Evolutionary conservation across 2,329 filamentous ascomycete genomes (phyloP).

Genomic region (Colletotrichum neosansevieriae): DNA sequence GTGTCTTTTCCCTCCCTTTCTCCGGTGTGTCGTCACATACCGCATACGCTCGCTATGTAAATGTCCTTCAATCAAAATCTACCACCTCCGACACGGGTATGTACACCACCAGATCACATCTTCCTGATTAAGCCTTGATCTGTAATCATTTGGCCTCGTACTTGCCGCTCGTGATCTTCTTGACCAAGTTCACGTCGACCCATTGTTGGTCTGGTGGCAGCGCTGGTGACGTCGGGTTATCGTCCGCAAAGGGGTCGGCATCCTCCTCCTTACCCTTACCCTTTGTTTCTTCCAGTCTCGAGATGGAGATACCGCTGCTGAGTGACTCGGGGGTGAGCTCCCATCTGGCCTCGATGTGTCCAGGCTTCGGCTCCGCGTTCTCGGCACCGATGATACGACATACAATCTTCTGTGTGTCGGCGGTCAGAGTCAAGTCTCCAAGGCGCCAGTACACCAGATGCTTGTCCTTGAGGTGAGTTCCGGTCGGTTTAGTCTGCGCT

Average conservation of each 20-base stretch:
- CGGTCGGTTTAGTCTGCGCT: slow-evolving; percentile 82
- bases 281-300: slow-evolving; percentile 62
- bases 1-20: slow-evolving; percentile 11
- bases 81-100: slow-evolving; percentile 29
- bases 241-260: slow-evolving; percentile 78
- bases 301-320: slow-evolving; percentile 76
- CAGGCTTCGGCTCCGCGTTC: slow-evolving; percentile 75
- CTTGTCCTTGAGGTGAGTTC: slow-evolving; percentile 83
- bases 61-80: slow-evolving; percentile 35
- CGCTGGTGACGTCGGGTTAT: slow-evolving; percentile 41
- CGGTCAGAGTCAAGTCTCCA: slow-evolving; percentile 76
- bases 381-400: slow-evolving; percentile 83
- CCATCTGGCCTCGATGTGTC: slow-evolving; percentile 86
- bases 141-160: slow-evolving; percentile 70
- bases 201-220: slow-evolving; percentile 60
- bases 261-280: slow-evolving; percentile 65
- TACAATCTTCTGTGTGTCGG: slow-evolving; percentile 80
- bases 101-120: slow-evolving; percentile 24
- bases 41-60: slow-evolving; percentile 40
- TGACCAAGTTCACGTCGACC: slow-evolving; percentile 74
- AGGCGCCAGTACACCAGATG: slow-evolving; percentile 85
- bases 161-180: slow-evolving; percentile 80
- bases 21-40: slow-evolving; percentile 8
- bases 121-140: slow-evolving; percentile 32
- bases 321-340: slow-evolving; percentile 64